Evolutionary conservation across 495 filamentous ascomycete species (phyloP), one percentile per base, ranked within the genome.

Genomic region (Penicillium macrosclerotiorum): DNA sequence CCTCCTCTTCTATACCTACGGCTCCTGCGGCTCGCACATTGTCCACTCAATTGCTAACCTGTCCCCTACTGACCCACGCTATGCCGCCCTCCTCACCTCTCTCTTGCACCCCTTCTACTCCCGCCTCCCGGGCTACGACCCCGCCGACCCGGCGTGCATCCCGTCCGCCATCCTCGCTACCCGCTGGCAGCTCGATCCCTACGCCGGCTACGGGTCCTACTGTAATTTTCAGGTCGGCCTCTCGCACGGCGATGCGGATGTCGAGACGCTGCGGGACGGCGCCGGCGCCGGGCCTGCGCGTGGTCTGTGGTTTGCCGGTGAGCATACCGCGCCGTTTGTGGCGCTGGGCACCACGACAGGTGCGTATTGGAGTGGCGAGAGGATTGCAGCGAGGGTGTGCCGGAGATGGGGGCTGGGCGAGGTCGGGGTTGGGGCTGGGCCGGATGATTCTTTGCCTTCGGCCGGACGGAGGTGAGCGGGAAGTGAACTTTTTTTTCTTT

Each of bases 321-420:
- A 98, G 64, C 93, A 96, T 68, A 95, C 91, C 20, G 82, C 89
- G 19, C 92, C 92, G 20, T 94, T 95, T 64, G 81, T 91, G 14
- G 89, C 87, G 12, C 62, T 95, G 38, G 91, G 91, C 1, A 96
- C 90, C 6, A 85, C 82, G 8, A 91, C 89, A 2, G 91, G 91
- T 2, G 91, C 91, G 8, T 96, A 89, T 50, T 95, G 89, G 90
- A 90, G 88, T 62, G 92, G 92, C 1, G 88, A 96, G 67, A 76
- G 76, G 5, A 87, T 88, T 24, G 91, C 77, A 11, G 77, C 67
- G 51, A 78, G 84, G 63, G 74, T 96, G 20, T 67, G 75, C 39
- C 60, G 57, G 37, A 26, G 57, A 5, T 59, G 66, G 53, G 64
- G 67, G 4, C 47, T 73, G 22, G 57, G 51, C 0, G 45, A 35